These are phyloP conservation scores for Verticillium klebahnii DNA, from an alignment of 2,329 filamentous ascomycete genomes.

Conservation along the genomic window DNA sequence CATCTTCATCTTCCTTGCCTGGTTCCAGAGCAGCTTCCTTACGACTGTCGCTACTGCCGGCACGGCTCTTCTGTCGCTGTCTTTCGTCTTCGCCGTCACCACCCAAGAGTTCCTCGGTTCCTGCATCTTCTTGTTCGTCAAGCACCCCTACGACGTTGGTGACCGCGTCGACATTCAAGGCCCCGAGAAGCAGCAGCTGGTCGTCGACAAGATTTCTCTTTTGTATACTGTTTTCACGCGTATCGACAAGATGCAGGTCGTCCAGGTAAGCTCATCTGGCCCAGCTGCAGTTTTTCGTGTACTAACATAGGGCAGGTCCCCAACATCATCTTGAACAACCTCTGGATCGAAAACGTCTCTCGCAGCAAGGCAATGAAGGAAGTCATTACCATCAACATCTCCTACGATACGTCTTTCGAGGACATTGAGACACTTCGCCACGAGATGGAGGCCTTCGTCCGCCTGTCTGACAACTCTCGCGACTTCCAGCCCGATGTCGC, in stretches of 20 bases:
- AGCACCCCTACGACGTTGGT: constrained; percentile 95
- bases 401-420: constrained; percentile 83
- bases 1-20: constrained; percentile 66
- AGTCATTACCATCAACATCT: constrained; percentile 71
- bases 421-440: constrained; percentile 80
- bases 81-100: constrained; percentile 90
- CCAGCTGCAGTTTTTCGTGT: background rate
- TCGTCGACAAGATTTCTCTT: constrained; percentile 91
- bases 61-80: constrained; percentile 88
- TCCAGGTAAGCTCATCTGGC: constrained; percentile 35
- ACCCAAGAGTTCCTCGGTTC: constrained; percentile 95
- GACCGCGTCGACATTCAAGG: constrained; percentile 80
- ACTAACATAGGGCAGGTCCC: constrained; percentile 56
- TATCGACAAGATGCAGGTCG: constrained; percentile 74
- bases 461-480: constrained; percentile 75
- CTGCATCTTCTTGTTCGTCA: constrained; percentile 98
- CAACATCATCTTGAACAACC: constrained; percentile 84
- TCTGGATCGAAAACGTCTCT: constrained; percentile 94
- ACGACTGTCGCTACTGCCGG: constrained; percentile 80
- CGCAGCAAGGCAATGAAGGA: constrained; percentile 92
- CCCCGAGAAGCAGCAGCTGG: constrained; percentile 41
- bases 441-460: constrained; percentile 84
- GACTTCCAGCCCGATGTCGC: constrained; percentile 86
- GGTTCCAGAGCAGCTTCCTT: constrained; percentile 15
- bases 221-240: constrained; percentile 89